Evolutionary conservation across 495 filamentous ascomycete genomes (phyloP).

Genomic region (Penicillium cosmopolitanum): DNA sequence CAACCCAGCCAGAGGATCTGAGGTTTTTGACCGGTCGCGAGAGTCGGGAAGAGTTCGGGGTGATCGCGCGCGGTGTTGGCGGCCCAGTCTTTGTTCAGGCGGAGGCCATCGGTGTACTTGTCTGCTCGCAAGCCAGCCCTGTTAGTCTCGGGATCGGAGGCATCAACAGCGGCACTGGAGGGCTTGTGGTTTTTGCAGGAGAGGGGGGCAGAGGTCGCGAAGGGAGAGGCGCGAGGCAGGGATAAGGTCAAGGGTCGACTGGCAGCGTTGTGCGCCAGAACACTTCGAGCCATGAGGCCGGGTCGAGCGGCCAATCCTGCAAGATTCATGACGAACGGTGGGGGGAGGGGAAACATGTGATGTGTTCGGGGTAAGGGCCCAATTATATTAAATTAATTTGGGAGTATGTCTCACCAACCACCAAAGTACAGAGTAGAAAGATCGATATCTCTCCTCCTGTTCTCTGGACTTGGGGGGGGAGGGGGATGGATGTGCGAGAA

Average conservation of each 20-base stretch:
- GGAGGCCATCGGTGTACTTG: slow-evolving; percentile 37
- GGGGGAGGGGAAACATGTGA: slow-evolving; percentile 13
- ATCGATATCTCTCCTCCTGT: background rate
- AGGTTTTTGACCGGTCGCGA: slow-evolving; percentile 71
- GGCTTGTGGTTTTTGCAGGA: slow-evolving; percentile 21
- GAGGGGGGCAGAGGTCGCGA: slow-evolving; percentile 29
- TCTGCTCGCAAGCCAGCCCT: slow-evolving; percentile 26
- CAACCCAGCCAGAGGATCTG: slow-evolving; percentile 91
- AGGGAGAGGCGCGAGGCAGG: slow-evolving; percentile 11
- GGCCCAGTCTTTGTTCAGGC: slow-evolving; percentile 71
- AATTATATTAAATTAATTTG: slow-evolving; percentile 1
- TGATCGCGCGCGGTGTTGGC: slow-evolving; percentile 65
- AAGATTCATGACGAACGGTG: slow-evolving; percentile 29
- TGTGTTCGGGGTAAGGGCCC: slow-evolving; percentile 5
- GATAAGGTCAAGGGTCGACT: slow-evolving; percentile 1
- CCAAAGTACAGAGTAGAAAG: slow-evolving; percentile 2
- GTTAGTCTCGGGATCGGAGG: slow-evolving; percentile 23
- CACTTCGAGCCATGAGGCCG: slow-evolving; percentile 19
- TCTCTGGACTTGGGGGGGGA: background rate
- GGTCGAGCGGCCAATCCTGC: slow-evolving; percentile 27
- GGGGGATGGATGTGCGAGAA: background rate
- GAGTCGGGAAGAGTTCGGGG: slow-evolving; percentile 71
- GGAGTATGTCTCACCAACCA: background rate
- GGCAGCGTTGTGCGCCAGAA: slow-evolving; percentile 2
- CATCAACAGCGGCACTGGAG: slow-evolving; percentile 19